Conservation (phyloP, 345 rosid genomes). For the Melastoma malabathricum region DNA sequence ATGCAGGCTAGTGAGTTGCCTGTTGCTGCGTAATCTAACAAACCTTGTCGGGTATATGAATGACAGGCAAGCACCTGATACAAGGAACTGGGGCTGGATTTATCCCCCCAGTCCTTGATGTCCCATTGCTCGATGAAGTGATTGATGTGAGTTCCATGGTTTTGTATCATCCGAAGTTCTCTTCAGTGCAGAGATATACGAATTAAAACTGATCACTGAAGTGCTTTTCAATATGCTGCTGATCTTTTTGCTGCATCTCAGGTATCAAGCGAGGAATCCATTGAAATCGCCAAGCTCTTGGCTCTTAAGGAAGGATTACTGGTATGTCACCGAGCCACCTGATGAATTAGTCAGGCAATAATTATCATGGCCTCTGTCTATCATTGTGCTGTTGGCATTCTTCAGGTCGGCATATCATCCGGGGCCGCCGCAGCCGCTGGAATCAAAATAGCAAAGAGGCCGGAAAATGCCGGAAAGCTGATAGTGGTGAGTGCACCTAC, state of each 20-base stretch:
- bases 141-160: constrained; percentile 17
- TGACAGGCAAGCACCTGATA: constrained; percentile 35
- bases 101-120: constrained; percentile 29
- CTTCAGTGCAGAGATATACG: too few species aligned
- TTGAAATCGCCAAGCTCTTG: constrained; percentile 28
- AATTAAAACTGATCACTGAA: too few species aligned
- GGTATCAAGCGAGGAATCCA: constrained; percentile 43
- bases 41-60: neutral
- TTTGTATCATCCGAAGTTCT: neutral
- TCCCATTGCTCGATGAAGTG: constrained; percentile 38
- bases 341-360: too few species aligned
- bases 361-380: too few species aligned
- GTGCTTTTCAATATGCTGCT: too few species aligned
- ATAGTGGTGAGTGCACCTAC: constrained; percentile 25
- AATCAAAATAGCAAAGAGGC: constrained; percentile 33
- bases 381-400: neutral
- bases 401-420: constrained; percentile 45
- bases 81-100: constrained; percentile 53
- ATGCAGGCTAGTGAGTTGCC: too few species aligned
- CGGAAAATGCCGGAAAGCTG: constrained; percentile 41
- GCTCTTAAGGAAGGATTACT: constrained; percentile 45
- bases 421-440: constrained; percentile 53
- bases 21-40: too few species aligned
- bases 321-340: constrained; percentile 10
- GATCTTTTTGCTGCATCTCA: constrained; percentile 4